A percentile compares a stretch with the other conserved stretches of the same genome.
phyloP scores from a whole-genome alignment of 2,329 filamentous ascomycete species.

The Trichoderma arundinaceum region DNA sequence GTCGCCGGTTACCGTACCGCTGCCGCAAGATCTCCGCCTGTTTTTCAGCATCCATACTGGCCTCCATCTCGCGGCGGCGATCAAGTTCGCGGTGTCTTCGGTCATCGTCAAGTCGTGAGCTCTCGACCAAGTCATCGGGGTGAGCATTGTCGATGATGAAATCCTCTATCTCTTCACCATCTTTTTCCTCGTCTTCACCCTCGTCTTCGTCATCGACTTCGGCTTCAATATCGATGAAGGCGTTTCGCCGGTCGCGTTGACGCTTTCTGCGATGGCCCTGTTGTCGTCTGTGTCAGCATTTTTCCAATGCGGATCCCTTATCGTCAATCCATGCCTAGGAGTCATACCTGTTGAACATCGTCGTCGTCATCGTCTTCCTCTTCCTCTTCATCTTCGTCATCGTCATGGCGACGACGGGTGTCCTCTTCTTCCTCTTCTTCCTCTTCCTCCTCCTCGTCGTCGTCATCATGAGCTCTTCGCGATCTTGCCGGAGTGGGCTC shows the following conservation, averaged over 20 bases:
- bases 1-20: constrained; percentile 81
- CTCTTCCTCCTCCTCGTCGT: constrained; percentile 52
- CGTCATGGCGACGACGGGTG: constrained; percentile 36
- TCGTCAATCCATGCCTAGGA: background rate
- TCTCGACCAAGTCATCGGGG: constrained; percentile 84
- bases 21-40: constrained; percentile 86
- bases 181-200: constrained; percentile 86
- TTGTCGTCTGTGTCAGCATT: constrained; percentile 38
- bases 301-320: background rate
- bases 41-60: constrained; percentile 90
- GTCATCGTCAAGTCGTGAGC: constrained; percentile 83
- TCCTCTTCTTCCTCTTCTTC: constrained; percentile 45
- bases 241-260: constrained; percentile 74
- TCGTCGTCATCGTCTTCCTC: constrained; percentile 65
- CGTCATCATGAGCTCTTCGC: constrained; percentile 40
- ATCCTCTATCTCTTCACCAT: constrained; percentile 79
- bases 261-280: constrained; percentile 79
- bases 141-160: constrained; percentile 91
- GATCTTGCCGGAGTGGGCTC: constrained; percentile 22
- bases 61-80: constrained; percentile 83
- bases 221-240: constrained; percentile 97
- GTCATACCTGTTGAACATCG: constrained; percentile 67
- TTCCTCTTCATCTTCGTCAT: constrained; percentile 46
- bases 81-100: constrained; percentile 93
- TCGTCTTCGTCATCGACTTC: constrained; percentile 96